A percentile compares a stretch with the other conserved stretches of the same genome.
Conservation (phyloP, 1,284 basidiomycete genomes). For the Sparassis latifolia region DNA sequence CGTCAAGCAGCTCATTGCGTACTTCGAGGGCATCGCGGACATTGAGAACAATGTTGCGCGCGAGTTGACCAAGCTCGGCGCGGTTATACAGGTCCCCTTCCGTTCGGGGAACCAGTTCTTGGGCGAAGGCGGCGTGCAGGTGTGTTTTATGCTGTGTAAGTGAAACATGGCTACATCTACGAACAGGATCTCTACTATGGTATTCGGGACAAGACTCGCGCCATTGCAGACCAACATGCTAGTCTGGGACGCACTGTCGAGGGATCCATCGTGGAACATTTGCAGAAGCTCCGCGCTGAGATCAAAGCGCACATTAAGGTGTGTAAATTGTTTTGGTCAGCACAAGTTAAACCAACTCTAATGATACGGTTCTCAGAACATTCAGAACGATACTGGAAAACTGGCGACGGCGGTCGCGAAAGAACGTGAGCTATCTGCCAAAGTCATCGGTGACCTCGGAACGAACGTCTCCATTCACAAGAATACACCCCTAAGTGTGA, state of each 20-base stretch:
- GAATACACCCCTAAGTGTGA: constrained; percentile 90
- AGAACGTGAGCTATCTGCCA: constrained; percentile 88
- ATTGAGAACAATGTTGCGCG: constrained; percentile 94
- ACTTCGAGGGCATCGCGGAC: constrained; percentile 88
- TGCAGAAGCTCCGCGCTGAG: constrained; percentile 90
- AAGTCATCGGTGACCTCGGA: constrained; percentile 84
- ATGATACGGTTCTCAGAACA: constrained; percentile 49
- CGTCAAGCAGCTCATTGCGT: constrained; percentile 89
- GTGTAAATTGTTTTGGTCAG: constrained; percentile 12
- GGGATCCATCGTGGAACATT: constrained; percentile 95
- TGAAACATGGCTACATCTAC: no score
- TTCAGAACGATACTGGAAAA: constrained; percentile 98
- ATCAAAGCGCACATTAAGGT: constrained; percentile 97
- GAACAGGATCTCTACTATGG: constrained; percentile 87
- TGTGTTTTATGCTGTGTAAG: constrained; percentile 9
- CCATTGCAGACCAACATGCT: constrained; percentile 94
- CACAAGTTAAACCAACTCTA: no score
- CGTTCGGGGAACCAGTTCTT: constrained; percentile 92
- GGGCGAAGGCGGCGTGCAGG: constrained; percentile 79
- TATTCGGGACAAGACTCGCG: constrained; percentile 90
- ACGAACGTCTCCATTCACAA: constrained; percentile 87
- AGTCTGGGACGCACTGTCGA: constrained; percentile 96
- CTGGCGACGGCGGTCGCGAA: constrained; percentile 91
- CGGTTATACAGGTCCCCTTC: constrained; percentile 97
- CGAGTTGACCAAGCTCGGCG: constrained; percentile 94